Base-by-base conservation (phyloP, 2,329 filamentous ascomycete genomes). In the Elsinoe fawcettii region DNA sequence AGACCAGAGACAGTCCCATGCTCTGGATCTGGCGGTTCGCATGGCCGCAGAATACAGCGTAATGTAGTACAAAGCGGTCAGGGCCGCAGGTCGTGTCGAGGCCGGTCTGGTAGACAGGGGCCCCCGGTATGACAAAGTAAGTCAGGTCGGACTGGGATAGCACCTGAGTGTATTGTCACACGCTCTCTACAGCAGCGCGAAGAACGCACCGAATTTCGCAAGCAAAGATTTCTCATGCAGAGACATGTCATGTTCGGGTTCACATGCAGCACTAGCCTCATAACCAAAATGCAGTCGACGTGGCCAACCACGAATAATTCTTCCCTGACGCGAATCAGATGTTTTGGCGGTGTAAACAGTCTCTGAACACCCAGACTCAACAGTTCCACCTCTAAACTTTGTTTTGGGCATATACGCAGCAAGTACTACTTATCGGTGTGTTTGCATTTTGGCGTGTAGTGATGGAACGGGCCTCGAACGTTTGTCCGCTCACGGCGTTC, bases 341-440 rank as follows among this genome's bases (percentile, higher is more conserved):
- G 32, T 53, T 46, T 39, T 37, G 32, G 49, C 49, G 49, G 49
- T 53, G 49, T 53, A 53, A 53, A 53, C 49, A 39, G 11, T 34
- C 25, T 30, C 5, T 37, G 16, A 20, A 27, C 16, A 39, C 49
- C 30, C 11, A 25, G 30, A 27, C 49, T 37, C 49, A 36, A 53
- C 32, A 18, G 16, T 37, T 53, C 25, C 14, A 11, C 6, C 14
- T n/a, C 30, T 3, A 36, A 39, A 7, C 25, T 30, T 53, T 39
- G 49, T 39, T 53, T 53, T 53, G 49, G 49, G 49, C 49, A 53
- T 53, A 34, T 53, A n/a, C 32, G 49, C 49, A 53, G 49, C 49
- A 39, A 25, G 20, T 12, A 16, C 11, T 39, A 16, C n/a, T 39
- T 39, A 30, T 53, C 49, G 49, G 49, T 53, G 49, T 53, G 30